Conservation (phyloP, 352 stramenopile genomes). For the Chrysophaeum taylorii region DNA sequence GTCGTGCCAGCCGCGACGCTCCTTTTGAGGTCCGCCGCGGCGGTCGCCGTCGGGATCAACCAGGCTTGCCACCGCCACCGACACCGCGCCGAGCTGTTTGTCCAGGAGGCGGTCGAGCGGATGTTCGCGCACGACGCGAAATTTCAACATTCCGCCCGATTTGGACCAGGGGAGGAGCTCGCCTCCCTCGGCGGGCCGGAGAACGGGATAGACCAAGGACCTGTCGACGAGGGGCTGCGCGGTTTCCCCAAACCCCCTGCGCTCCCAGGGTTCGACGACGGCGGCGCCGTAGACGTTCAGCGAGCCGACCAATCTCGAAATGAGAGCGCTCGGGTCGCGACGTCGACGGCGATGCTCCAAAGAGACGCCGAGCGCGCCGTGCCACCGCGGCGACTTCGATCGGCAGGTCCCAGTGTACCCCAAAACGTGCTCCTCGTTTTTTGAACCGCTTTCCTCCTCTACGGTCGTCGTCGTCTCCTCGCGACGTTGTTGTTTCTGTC, state of each 20-base stretch:
- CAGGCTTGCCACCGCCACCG: background rate
- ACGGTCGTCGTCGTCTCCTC: background rate
- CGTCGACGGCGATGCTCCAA: background rate
- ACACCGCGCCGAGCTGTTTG: background rate
- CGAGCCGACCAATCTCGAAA: background rate
- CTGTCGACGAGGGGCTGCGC: background rate
- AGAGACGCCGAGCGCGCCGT: background rate
- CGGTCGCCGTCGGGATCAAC: background rate
- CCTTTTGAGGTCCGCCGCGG: background rate
- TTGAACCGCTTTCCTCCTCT: background rate
- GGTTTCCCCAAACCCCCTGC: background rate
- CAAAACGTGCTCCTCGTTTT: background rate
- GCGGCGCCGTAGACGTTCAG: background rate
- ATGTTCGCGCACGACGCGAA: background rate
- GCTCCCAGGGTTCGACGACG: slow-evolving; percentile 9
- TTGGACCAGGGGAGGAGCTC: background rate
- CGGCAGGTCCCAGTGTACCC: slow-evolving; percentile 2
- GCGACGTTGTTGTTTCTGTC: background rate
- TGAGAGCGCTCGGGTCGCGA: background rate
- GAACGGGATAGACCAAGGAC: background rate
- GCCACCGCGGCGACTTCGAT: background rate
- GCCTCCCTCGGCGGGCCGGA: background rate
- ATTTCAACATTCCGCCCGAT: background rate
- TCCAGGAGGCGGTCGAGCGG: background rate
- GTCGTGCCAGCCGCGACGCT: slow-evolving; percentile 10